phyloP scores from a whole-genome alignment of 208 protist species.

The Phytomonas sp. region DNA sequence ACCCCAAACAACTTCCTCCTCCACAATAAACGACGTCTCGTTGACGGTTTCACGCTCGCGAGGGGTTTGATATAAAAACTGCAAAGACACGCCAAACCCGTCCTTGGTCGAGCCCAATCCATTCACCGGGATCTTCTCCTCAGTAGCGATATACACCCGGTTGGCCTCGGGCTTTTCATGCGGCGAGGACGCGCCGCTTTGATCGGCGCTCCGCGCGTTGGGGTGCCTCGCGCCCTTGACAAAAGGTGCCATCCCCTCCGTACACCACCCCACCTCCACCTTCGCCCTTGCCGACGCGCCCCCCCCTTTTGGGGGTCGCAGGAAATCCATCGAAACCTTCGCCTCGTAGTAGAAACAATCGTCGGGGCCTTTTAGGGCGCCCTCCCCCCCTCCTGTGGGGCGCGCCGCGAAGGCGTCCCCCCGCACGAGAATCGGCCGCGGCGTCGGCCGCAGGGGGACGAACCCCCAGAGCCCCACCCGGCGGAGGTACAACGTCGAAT shows the following conservation, averaged over 20 bases:
- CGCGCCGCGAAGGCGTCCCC: not conserved
- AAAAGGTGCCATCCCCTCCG: not conserved
- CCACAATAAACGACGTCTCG: not conserved
- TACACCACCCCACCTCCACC: not conserved
- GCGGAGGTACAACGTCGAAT: not conserved
- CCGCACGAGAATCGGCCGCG: not conserved
- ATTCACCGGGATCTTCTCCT: not conserved
- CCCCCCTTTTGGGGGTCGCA: slow-evolving; percentile 17
- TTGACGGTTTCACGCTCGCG: not conserved
- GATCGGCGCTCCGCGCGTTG: not conserved
- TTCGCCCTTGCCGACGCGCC: not conserved
- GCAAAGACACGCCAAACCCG: not conserved
- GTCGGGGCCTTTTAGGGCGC: not conserved
- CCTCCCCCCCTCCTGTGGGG: not conserved
- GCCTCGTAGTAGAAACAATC: slow-evolving; percentile 57
- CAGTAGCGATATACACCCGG: not conserved
- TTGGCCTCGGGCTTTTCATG: not conserved
- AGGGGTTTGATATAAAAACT: not conserved
- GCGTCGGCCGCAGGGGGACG: not conserved
- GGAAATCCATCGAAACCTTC: slow-evolving; percentile 53
- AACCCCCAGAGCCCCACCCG: not conserved
- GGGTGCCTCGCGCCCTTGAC: not conserved
- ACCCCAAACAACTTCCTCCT: not conserved
- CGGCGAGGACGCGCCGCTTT: not conserved
- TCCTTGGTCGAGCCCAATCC: not conserved